Evolutionary conservation across 1,284 basidiomycete genomes (phyloP), one percentile per base, ranked within the genome.

Genomic region (Microbotryum silenes-acaulis): DNA sequence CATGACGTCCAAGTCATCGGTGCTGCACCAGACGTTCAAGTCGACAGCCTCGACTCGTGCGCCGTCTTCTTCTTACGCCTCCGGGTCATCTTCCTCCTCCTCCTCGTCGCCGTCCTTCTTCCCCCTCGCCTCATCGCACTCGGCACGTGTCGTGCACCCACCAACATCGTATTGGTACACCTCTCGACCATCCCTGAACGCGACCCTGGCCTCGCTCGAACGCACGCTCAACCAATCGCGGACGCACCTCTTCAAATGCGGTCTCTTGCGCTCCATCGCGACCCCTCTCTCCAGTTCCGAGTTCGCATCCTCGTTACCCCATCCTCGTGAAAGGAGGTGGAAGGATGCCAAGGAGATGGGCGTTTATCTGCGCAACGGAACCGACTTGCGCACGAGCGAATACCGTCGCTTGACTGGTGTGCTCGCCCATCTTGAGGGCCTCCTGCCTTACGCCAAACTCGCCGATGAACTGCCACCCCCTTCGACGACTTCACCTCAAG

Each of bases 121-220:
- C 21, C 53, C 59, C 31, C 12, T 54, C 53, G 21, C 27, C 20
- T 54, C 59, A 18, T 46, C 64, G 27, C 45, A 21, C 6, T 27
- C 21, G 6, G 12, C 48, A 16, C 48, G 48, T 6, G 48, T 27
- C 9, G 48, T 50, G 16, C 33, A 66, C 42, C 64, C 61, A n/a
- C 61, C 64, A 1, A 59, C 64, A 18, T 52, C 55, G 29, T 51
- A 59, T 23, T 70, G 69, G 69, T 71, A 67, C 64, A 70, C 68
- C 16, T 70, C 64, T 16, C 56, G 66, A 7, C 68, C 71, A 16
- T 63, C 68, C 7, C 50, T 68, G 33, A 64, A 60, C 42, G 58
- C 53, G 31, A 66, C 69, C 37, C 33, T 72, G 49, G 42, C 49
- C 10, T 60, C 64, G 10, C 62, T 72, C 57, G 61, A 66, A 23